phyloP scores from a whole-genome alignment of 2,329 filamentous ascomycete species.

The Paecilomyces sp. region DNA sequence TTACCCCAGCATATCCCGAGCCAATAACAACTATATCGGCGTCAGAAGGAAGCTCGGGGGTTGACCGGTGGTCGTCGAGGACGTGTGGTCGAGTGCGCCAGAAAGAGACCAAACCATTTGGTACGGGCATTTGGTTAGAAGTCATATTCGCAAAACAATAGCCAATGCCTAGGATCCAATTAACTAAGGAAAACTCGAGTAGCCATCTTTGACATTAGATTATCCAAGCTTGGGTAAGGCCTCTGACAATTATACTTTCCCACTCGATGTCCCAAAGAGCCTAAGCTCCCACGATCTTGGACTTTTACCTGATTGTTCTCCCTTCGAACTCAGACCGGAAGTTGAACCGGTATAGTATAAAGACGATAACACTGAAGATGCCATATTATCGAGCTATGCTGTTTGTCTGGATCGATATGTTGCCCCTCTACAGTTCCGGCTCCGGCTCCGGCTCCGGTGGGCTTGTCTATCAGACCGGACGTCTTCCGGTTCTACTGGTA shows the following conservation, averaged over 20 bases:
- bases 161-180: not conserved
- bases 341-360: not conserved
- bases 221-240: not conserved
- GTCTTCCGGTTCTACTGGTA: not conserved
- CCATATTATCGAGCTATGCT: not conserved
- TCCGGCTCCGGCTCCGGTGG: not conserved
- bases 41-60: slow-evolving; percentile 29
- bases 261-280: not conserved
- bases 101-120: slow-evolving; percentile 20
- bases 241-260: not conserved
- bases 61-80: slow-evolving; percentile 34
- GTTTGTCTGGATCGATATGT: not conserved
- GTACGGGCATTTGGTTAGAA: not conserved
- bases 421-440: not conserved
- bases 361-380: not conserved
- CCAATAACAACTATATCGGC: slow-evolving; percentile 44
- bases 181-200: not conserved
- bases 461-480: not conserved
- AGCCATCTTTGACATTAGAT: not conserved
- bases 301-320: not conserved
- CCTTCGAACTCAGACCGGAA: not conserved
- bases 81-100: slow-evolving; percentile 36
- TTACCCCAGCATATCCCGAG: slow-evolving; percentile 41
- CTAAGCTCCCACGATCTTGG: not conserved
- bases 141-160: not conserved